Evolutionary conservation across 1,284 basidiomycete species (phyloP).

Genomic region (Cryptococcus wingfieldii): DNA sequence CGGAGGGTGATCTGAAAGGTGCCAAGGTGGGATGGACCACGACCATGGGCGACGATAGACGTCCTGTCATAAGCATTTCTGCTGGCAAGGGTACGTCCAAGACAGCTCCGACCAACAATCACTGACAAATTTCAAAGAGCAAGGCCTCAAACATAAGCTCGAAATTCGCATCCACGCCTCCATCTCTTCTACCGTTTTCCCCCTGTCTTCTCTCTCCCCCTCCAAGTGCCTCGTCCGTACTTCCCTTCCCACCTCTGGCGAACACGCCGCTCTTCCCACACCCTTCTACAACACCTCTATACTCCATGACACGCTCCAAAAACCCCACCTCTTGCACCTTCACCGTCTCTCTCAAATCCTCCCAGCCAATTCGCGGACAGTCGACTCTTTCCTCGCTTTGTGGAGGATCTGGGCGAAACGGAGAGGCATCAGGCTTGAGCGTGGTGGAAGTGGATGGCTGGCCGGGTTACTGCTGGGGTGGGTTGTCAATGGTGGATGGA

Average conservation of each 20-base stretch:
- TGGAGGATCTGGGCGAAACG: conserved; percentile 88
- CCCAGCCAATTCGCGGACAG: conserved; percentile 56
- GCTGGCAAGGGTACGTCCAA: conserved; percentile 20
- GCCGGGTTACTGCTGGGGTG: conserved; percentile 69
- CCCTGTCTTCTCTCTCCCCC: conserved; percentile 64
- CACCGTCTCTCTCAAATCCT: conserved; percentile 62
- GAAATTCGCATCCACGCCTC: conserved; percentile 71
- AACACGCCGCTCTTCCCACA: conserved; percentile 51
- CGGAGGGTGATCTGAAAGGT: conserved; percentile 62
- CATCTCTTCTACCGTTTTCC: conserved; percentile 61
- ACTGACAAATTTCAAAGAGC: conserved; percentile 25
- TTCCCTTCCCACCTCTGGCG: conserved; percentile 6
- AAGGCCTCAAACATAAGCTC: conserved; percentile 64
- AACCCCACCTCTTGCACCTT: conserved; percentile 63
- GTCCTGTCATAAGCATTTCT: conserved; percentile 23
- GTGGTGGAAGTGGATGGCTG: conserved; percentile 64
- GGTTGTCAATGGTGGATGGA: conserved; percentile 67
- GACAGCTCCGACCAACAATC: neutral
- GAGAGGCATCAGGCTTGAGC: conserved; percentile 60
- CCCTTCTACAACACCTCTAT: conserved; percentile 77
- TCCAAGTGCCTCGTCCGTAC: conserved; percentile 63
- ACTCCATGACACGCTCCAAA: conserved; percentile 63
- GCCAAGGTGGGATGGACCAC: conserved; percentile 60
- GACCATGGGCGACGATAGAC: conserved; percentile 56
- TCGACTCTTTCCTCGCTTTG: conserved; percentile 66